Evolutionary conservation across 2,329 filamentous ascomycete species (phyloP), one percentile per base, ranked within the genome.

Genomic region (Fusarium sp.): DNA sequence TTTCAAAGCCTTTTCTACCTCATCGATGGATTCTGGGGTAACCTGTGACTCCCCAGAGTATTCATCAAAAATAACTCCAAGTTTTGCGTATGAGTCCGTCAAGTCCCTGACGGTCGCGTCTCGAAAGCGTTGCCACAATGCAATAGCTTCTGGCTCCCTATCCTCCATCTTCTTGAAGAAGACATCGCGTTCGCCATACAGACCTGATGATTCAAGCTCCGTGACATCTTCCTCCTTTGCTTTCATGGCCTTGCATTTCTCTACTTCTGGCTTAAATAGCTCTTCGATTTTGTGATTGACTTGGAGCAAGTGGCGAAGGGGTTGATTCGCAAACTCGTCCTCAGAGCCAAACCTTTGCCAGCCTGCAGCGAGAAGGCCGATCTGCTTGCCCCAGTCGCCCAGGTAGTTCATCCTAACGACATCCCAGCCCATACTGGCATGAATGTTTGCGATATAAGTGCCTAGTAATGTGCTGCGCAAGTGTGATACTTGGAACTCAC

Each of bases 361-460:
- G 0, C 90, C 91, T 15, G 91, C 84, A 2, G 88, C 88, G 29
- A 93, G 81, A 1, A 93, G 83, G 40, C 84, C 84, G 20, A 85
- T 90, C 72, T 91, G 89, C 78, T 91, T 91, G 3, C 91, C 91
- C 91, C 91, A 93, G 74, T 93, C 91, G 8, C 91, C 91, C 0
- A 93, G 82, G 73, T 92, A 93, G 78, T 93, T 93, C 82, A 92
- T 87, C 27, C 87, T 84, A 29, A 88, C 79, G 2, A 92, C 89
- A 9, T 92, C 86, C 88, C 89, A 92, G 8, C 90, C 91, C 65
- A 88, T 88, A 12, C 81, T 83, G 69, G 89, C 81, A 72, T 92
- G 89, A 6, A 92, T 77, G 70, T 92, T 92, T 5, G 89, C 82
- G 27, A 93, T 79, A 75, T 91, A 92, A 3, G 88, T 86, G 32